Percentiles rank a stretch among this genome's conserved stretches.
Conservation (phyloP, 2,329 filamentous ascomycete species). For the Blastomyces silverae region DNA sequence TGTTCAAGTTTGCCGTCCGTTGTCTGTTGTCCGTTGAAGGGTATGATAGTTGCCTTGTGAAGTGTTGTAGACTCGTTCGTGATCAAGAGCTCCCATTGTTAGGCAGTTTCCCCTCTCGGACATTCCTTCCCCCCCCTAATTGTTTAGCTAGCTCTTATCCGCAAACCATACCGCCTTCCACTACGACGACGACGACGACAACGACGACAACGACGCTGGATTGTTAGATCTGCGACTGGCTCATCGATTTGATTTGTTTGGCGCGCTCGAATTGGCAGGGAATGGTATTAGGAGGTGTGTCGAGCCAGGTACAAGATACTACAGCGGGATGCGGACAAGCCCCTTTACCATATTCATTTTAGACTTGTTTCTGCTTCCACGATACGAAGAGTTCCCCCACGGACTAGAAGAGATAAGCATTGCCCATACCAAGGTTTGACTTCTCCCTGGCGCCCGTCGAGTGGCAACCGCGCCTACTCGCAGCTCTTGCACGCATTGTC, state of each 20-base stretch:
- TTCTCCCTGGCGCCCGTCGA: slow-evolving; percentile 13
- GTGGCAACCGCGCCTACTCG: slow-evolving; percentile 17
- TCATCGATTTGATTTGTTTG: not conserved
- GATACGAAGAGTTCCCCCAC: slow-evolving; percentile 9
- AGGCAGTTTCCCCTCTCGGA: slow-evolving; percentile 1
- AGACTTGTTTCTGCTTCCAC: slow-evolving; percentile 7
- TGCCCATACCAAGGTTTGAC: slow-evolving; percentile 18
- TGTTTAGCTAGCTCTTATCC: not conserved
- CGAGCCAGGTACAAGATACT: slow-evolving; percentile 4
- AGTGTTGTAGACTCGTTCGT: slow-evolving; percentile 5
- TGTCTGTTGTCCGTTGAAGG: not conserved
- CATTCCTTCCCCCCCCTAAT: not conserved
- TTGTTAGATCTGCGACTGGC: not conserved
- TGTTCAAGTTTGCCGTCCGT: slow-evolving; percentile 8
- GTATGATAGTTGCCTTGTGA: not conserved
- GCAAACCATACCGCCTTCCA: not conserved
- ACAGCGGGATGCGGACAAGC: slow-evolving; percentile 1
- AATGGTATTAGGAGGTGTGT: not conserved
- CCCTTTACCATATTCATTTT: slow-evolving; percentile 3
- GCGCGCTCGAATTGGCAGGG: not conserved
- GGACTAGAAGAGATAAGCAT: slow-evolving; percentile 13
- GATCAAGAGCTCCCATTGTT: not conserved
- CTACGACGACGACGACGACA: not conserved
- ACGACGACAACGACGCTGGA: not conserved
- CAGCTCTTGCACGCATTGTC: slow-evolving; percentile 17